Base-by-base conservation (phyloP, 495 filamentous ascomycete genomes). In the Penicillium salamii region DNA sequence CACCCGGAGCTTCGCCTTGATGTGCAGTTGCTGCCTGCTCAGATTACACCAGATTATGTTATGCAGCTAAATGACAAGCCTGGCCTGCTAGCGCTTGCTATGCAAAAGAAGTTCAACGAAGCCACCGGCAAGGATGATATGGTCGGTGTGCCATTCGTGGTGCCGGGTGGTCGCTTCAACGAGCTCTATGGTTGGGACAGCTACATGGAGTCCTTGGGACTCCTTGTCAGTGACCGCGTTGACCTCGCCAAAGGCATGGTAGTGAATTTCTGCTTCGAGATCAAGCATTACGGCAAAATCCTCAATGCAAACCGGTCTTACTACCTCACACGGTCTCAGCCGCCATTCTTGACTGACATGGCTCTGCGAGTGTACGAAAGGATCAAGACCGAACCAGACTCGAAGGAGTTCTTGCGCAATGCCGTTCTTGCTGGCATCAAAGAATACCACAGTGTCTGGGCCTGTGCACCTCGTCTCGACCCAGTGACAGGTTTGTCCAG, bases 101-200 rank as follows among this genome's bases (percentile, higher is more conserved):
- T 97, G 90, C 84, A 95, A 50, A 78, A 89, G 52, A 69, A 74
- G 36, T 56, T 72, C 12, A 84, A 93, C 59, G 75, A 78, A 3
- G 61, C 67, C 8, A 89, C 88, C 9, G 82, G 81, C 13, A 70
- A 86, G 59, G 81, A 77, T 46, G 82, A 83, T 2, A 64, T 91
- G 6, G 69, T 71, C n/a, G 93, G 95, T 24, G 78, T 91, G 37
- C 93, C 93, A 0, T 98, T 97, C 58, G 90, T 97, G 17, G 93
- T 98, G 17, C 93, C 93, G 0, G 95, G 93, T 31, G 93, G 91
- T 13, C 79, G 93, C 20, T 98, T 98, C 81, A 98, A 97, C 68
- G 93, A 98, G 63, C 66, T 97, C 18, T 98, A 98, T 61, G 90
- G 85, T 42, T 98, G 93, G 93, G 93, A 98, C 65, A 95, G 89